Evolutionary conservation across 73 alveolate species (phyloP).

Genomic region (Stentor coeruleus): DNA sequence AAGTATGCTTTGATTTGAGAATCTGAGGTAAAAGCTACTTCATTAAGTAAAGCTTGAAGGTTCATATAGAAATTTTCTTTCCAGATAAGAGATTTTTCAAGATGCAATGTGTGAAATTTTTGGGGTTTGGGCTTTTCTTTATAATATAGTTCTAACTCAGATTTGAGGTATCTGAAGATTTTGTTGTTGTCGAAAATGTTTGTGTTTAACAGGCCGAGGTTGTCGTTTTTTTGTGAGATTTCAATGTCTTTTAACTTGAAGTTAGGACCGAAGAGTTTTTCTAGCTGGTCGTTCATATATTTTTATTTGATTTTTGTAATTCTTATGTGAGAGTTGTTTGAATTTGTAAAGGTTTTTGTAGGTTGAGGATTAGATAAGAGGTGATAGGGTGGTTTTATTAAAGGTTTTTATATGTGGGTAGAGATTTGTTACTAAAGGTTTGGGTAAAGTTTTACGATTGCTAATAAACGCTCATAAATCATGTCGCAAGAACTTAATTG

Average conservation of each 20-base stretch:
- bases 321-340: too few species aligned
- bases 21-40: not conserved
- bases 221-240: not conserved
- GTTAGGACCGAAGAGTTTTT: not conserved
- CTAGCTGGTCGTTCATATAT: not conserved
- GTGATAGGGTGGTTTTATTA: too few species aligned
- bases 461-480: not conserved
- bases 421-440: too few species aligned
- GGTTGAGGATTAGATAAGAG: too few species aligned
- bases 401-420: too few species aligned
- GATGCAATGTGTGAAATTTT: not conserved
- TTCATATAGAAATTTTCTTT: not conserved
- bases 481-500: conserved; percentile 43
- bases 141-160: not conserved
- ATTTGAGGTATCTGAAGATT: not conserved
- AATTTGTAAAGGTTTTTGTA: too few species aligned
- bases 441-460: not conserved
- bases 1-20: not conserved
- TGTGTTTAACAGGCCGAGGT: not conserved
- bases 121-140: not conserved
- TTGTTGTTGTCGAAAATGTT: not conserved
- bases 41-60: not conserved
- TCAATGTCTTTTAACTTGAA: not conserved
- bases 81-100: not conserved
- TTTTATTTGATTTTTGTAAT: too few species aligned